Conservation (phyloP, 2,329 filamentous ascomycete genomes). For the Fusarium nelsonii region DNA sequence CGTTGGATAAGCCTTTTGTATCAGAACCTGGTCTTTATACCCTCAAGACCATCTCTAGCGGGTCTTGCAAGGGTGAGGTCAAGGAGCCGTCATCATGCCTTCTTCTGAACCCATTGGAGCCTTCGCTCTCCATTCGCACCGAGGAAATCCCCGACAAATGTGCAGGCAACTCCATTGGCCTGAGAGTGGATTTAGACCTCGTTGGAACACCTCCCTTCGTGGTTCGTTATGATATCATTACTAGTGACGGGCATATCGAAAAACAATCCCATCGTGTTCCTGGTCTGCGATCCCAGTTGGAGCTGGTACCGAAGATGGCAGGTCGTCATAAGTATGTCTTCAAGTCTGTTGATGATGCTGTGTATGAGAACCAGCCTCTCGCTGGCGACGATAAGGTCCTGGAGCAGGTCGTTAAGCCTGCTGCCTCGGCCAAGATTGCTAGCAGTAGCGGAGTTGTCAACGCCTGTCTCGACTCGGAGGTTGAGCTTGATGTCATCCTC, state of each 20-base stretch:
- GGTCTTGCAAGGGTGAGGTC: slow-evolving; percentile 87
- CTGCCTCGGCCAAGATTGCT: slow-evolving; percentile 81
- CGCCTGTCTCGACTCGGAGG: slow-evolving; percentile 85
- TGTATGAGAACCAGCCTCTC: slow-evolving; percentile 78
- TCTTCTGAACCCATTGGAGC: slow-evolving; percentile 90
- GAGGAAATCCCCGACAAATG: slow-evolving; percentile 95
- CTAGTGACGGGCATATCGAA: slow-evolving; percentile 66
- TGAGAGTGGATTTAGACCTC: slow-evolving; percentile 89
- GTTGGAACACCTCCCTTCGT: slow-evolving; percentile 92
- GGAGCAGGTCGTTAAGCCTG: slow-evolving; percentile 93
- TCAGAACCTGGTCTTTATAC: slow-evolving; percentile 88
- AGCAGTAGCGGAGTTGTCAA: slow-evolving; percentile 66
- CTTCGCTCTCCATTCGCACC: slow-evolving; percentile 77
- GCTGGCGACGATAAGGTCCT: slow-evolving; percentile 72
- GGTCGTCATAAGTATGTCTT: slow-evolving; percentile 92
- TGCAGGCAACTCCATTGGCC: slow-evolving; percentile 90
- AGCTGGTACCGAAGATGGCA: slow-evolving; percentile 83
- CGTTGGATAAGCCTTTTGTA: slow-evolving; percentile 74
- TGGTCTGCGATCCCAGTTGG: slow-evolving; percentile 85
- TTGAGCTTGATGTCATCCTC: slow-evolving; percentile 79
- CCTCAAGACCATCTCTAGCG: slow-evolving; percentile 81
- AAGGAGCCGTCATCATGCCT: slow-evolving; percentile 95
- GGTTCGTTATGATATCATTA: slow-evolving; percentile 81
- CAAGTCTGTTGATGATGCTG: slow-evolving; percentile 80
- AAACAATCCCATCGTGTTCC: slow-evolving; percentile 69